These are phyloP conservation scores for Cladorrhinum samala DNA, from an alignment of 495 filamentous ascomycete species.

Conservation along the genomic window DNA sequence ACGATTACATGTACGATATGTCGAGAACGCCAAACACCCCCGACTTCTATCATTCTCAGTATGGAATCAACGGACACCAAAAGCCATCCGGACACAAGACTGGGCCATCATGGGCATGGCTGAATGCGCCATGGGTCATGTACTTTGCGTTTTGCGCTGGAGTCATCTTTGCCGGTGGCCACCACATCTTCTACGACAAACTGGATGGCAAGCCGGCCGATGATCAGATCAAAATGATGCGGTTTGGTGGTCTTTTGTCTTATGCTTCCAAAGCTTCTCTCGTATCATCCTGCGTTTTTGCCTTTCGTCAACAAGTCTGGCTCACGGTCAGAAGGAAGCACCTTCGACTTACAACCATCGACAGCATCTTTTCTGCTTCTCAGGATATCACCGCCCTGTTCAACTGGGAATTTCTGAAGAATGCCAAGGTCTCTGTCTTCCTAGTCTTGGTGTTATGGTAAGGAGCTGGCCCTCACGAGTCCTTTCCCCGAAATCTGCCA, in stretches of 20 bases:
- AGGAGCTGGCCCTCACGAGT: background rate
- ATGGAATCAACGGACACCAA: background rate
- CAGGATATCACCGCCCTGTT: constrained; percentile 26
- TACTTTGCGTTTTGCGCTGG: constrained; percentile 18
- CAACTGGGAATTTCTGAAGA: constrained; percentile 28
- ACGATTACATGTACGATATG: background rate
- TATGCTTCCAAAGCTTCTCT: constrained; percentile 23
- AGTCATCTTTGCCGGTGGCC: constrained; percentile 16
- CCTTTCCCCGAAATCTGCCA: background rate
- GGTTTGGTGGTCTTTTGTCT: constrained; percentile 21
- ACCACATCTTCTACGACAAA: constrained; percentile 21
- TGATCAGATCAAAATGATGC: constrained; percentile 25
- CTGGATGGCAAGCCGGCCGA: constrained; percentile 20
- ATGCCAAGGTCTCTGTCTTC: constrained; percentile 26
- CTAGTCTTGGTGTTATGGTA: constrained; percentile 29
- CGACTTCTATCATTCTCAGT: background rate
- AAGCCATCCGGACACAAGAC: background rate
- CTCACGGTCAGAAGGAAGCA: constrained; percentile 20
- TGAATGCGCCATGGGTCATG: constrained; percentile 19
- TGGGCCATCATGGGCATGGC: constrained; percentile 12
- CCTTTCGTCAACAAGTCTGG: constrained; percentile 29
- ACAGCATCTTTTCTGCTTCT: constrained; percentile 29
- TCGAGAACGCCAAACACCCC: background rate
- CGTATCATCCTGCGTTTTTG: constrained; percentile 20
- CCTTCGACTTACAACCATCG: constrained; percentile 23